phyloP scores from a whole-genome alignment of 306 rosid species.

The Nissolia schottii region DNA sequence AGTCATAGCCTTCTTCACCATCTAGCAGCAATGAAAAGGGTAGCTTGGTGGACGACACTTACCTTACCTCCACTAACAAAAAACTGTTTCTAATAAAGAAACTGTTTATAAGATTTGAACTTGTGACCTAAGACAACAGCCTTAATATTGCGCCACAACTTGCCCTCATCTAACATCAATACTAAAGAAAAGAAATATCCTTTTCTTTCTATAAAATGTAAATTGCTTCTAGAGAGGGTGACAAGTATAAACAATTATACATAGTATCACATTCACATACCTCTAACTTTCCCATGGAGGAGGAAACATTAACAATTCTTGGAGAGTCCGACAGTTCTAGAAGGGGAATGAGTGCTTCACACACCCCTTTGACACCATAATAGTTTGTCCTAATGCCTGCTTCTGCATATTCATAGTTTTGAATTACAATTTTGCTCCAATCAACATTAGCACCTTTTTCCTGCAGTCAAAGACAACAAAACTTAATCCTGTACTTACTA shows the following conservation, averaged over 20 bases:
- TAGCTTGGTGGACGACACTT: too few species aligned
- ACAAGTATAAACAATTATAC: background rate
- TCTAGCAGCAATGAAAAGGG: background rate
- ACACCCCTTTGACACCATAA: constrained; percentile 40
- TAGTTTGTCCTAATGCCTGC: constrained; percentile 37
- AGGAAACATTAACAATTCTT: constrained; percentile 47
- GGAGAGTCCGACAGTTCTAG: constrained; percentile 48
- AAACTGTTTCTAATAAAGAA: too few species aligned
- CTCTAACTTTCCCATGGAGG: constrained; percentile 12
- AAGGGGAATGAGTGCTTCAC: constrained; percentile 41
- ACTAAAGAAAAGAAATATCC: background rate
- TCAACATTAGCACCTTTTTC: background rate
- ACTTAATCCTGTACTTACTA: background rate
- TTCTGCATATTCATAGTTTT: constrained; percentile 30
- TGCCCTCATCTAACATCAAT: too few species aligned
- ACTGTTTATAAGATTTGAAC: too few species aligned
- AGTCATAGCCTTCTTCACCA: background rate
- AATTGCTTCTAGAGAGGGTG: background rate
- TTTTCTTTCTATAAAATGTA: background rate
- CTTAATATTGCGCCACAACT: too few species aligned
- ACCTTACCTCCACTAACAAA: too few species aligned
- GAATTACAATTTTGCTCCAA: background rate
- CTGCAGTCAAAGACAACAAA: constrained; percentile 7
- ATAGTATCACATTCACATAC: constrained; percentile 22
- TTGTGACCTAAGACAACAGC: too few species aligned